Conservation (phyloP, 495 filamentous ascomycete genomes). For the Talaromyces nanjingensis region DNA sequence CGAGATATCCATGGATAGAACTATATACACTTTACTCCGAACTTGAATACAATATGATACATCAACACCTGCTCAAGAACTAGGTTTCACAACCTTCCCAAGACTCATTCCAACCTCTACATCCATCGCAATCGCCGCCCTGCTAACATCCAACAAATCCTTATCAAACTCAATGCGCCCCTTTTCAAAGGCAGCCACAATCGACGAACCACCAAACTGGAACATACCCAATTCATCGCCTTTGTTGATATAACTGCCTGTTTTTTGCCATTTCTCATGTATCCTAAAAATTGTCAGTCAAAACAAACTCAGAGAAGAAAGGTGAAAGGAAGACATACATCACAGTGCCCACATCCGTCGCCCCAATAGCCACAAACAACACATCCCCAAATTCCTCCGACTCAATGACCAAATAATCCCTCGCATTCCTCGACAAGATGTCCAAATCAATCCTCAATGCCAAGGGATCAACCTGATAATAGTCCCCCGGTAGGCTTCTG, state of each 20-base stretch:
- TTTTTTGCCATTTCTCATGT: conserved; percentile 18
- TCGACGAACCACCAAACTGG: conserved; percentile 33
- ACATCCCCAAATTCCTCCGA: conserved; percentile 24
- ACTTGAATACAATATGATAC: neutral
- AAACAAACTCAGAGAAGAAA: neutral
- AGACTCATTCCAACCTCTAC: conserved; percentile 28
- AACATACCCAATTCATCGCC: conserved; percentile 36
- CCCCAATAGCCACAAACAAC: conserved; percentile 26
- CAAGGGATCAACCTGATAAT: conserved; percentile 35
- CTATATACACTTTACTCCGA: no score
- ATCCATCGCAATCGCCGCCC: conserved; percentile 17
- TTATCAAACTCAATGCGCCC: conserved; percentile 31
- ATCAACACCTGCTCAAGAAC: neutral
- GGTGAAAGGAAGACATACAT: conserved; percentile 12
- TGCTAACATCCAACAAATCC: conserved; percentile 23
- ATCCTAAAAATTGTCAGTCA: conserved; percentile 13
- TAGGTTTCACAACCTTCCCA: conserved; percentile 12
- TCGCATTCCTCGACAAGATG: conserved; percentile 19
- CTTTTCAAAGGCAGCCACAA: conserved; percentile 33
- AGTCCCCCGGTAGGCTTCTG: conserved; percentile 24
- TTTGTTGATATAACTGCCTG: conserved; percentile 46
- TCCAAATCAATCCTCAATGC: conserved; percentile 17
- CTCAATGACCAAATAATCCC: conserved; percentile 21
- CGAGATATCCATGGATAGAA: no score
- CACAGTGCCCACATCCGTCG: conserved; percentile 23